Conservation (phyloP, 2,329 filamentous ascomycete genomes). For the Alternaria gansuensis region DNA sequence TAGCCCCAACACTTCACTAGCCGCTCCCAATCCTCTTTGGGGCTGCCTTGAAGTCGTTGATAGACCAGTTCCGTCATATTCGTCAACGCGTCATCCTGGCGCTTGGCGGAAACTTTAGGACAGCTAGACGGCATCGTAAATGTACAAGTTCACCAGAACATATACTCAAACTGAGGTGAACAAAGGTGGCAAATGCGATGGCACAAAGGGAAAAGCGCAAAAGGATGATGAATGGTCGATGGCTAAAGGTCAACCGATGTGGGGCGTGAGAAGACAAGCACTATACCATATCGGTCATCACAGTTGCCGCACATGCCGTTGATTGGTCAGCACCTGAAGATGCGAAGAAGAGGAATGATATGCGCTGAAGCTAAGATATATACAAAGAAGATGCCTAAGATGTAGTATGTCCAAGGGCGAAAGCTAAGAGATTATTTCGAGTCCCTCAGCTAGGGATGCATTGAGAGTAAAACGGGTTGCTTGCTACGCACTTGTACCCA, state of each 20-base stretch:
- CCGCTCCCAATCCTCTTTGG: slow-evolving; percentile 45
- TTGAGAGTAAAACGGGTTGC: slow-evolving; percentile 22
- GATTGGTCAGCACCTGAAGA: neutral
- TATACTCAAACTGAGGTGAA: neutral
- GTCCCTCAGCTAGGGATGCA: slow-evolving; percentile 14
- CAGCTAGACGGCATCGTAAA: slow-evolving; percentile 28
- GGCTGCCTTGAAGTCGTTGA: slow-evolving; percentile 38
- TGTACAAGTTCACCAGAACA: neutral
- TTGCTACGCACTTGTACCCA: slow-evolving; percentile 22
- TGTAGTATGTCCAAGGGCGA: slow-evolving; percentile 1
- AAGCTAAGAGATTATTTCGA: neutral
- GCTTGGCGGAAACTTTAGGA: slow-evolving; percentile 15
- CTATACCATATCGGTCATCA: slow-evolving; percentile 21
- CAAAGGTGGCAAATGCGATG: neutral
- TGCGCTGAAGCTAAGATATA: slow-evolving; percentile 24
- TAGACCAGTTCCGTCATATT: slow-evolving; percentile 40
- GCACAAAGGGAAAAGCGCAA: neutral
- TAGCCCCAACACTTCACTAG: slow-evolving; percentile 49
- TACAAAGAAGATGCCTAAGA: slow-evolving; percentile 23
- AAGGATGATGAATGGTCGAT: neutral
- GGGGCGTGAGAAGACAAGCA: slow-evolving; percentile 13
- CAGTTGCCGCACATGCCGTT: neutral
- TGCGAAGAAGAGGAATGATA: slow-evolving; percentile 6
- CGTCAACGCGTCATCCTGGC: slow-evolving; percentile 10
- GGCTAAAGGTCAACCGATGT: slow-evolving; percentile 9